A percentile compares a stretch with the other conserved stretches of the same genome.
Evolutionary conservation across 164 flowering plant species (phyloP).

Genomic region (Nymphaea colorata): DNA sequence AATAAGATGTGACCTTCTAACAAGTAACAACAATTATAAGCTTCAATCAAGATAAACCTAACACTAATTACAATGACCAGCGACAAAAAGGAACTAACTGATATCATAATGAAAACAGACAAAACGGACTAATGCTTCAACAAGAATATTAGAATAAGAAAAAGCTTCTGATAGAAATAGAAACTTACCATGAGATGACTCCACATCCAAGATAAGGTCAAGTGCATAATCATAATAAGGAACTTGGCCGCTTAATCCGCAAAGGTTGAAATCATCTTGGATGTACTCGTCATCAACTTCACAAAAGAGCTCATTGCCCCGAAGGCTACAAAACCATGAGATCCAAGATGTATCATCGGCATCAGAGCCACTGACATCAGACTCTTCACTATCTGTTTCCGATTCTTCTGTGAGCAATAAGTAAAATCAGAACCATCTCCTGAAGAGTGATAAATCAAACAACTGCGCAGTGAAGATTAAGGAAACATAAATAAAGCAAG

Average conservation of each 20-base stretch:
- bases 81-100: no score
- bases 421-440: not conserved
- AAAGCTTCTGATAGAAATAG: not conserved
- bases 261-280: constrained; percentile 82
- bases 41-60: no score
- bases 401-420: constrained; percentile 46
- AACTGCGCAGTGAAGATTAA: not conserved
- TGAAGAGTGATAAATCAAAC: not conserved
- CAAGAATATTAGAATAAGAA: not conserved
- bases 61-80: no score
- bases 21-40: no score
- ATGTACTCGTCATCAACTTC: constrained; percentile 90
- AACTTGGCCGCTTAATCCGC: constrained; percentile 77
- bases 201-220: constrained; percentile 76
- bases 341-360: constrained; percentile 84
- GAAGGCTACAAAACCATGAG: constrained; percentile 81
- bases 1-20: no score
- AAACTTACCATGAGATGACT: constrained; percentile 70
- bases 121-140: no score
- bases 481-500: not conserved
- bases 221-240: constrained; percentile 87
- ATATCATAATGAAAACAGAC: no score
- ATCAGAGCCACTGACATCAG: constrained; percentile 83
- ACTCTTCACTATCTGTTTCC: constrained; percentile 75
- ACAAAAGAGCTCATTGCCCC: constrained; percentile 80